These are phyloP conservation scores for Haplosporangium sp. DNA, from an alignment of 371 early-diverging fungal genomes.

Conservation along the genomic window DNA sequence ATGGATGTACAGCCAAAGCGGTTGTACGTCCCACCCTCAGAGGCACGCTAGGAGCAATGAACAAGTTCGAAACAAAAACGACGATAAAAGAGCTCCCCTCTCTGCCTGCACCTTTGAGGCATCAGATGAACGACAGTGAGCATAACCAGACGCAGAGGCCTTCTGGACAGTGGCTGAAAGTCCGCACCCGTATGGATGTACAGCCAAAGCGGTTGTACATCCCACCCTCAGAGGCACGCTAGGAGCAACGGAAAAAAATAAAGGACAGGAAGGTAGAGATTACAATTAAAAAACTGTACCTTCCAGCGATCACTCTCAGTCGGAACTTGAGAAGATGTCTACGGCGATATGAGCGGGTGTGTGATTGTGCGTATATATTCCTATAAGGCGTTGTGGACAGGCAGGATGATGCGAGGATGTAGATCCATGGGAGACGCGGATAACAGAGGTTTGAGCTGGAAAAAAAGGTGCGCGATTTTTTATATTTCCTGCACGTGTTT, in stretches of 20 bases:
- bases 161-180: constrained; percentile 30
- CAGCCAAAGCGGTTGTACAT: not conserved
- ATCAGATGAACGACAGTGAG: constrained; percentile 29
- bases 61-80: constrained; percentile 3
- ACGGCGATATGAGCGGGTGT: no score
- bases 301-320: no score
- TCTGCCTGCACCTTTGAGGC: constrained; percentile 26
- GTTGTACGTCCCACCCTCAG: constrained; percentile 17
- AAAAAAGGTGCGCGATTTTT: no score
- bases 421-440: no score
- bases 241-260: not conserved
- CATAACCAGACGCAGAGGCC: constrained; percentile 26
- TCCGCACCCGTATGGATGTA: constrained; percentile 23
- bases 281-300: no score
- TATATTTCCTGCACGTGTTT: no score
- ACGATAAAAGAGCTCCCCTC: not conserved
- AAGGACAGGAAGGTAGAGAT: no score
- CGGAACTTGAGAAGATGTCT: no score
- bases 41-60: constrained; percentile 16
- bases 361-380: no score
- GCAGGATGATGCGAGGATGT: no score
- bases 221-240: constrained; percentile 28
- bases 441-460: no score
- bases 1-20: constrained; percentile 6
- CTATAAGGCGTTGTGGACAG: no score